A percentile compares a stretch with the other conserved stretches of the same genome.
These are phyloP conservation scores for Eutrema heterophyllum DNA, from an alignment of 345 rosid genomes.

Conservation along the genomic window DNA sequence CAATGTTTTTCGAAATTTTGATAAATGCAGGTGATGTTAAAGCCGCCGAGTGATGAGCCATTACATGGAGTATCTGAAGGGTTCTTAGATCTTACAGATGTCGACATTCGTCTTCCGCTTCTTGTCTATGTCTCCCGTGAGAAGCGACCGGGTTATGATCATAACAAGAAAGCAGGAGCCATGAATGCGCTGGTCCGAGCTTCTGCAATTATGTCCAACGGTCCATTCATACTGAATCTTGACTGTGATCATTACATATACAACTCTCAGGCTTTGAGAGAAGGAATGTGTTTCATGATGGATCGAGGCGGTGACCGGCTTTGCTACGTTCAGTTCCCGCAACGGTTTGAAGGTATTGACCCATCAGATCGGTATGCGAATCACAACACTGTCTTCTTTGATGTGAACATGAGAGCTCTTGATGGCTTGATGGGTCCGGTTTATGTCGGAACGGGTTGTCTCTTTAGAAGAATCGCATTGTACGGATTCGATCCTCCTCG, in stretches of 20 bases:
- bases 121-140: constrained; percentile 97
- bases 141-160: constrained; percentile 97
- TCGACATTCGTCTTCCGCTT: constrained; percentile 92
- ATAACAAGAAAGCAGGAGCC: constrained; percentile 99
- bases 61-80: constrained; percentile 65
- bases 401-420: constrained; percentile 97
- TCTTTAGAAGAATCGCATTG: constrained; percentile 85
- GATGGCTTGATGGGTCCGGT: constrained; percentile 99
- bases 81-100: constrained; percentile 70
- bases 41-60: constrained; percentile 96
- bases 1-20: constrained; percentile 14
- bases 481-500: constrained; percentile 96
- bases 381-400: constrained; percentile 96
- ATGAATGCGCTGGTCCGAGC: constrained; percentile 99
- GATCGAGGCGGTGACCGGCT: constrained; percentile 96
- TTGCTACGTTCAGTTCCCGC: constrained; percentile 97
- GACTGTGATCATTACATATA: constrained; percentile 98
- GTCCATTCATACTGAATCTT: constrained; percentile 94
- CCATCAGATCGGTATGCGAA: constrained; percentile 98
- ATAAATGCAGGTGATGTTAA: constrained; percentile 81
- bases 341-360: constrained; percentile 96
- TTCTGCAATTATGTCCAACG: constrained; percentile 97
- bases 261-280: constrained; percentile 93
- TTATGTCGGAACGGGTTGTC: constrained; percentile 96
- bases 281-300: constrained; percentile 99